Conservation (phyloP, 768 basidiomycete genomes). For the Psilocybe azurescens region DNA sequence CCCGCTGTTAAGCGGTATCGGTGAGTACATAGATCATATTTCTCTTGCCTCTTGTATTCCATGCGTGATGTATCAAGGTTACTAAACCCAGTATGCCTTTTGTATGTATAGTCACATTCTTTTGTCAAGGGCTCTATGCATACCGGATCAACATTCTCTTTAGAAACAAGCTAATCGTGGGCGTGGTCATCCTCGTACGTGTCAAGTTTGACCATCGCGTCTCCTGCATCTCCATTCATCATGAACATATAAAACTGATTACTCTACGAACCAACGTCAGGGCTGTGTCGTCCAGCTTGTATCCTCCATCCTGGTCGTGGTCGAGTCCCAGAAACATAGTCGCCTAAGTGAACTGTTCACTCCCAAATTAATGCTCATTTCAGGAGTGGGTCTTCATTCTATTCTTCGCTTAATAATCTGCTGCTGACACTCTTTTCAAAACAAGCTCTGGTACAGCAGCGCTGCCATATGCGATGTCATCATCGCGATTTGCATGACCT, state of each 20-base stretch:
- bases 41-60: too few species aligned
- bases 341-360: background rate
- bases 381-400: background rate
- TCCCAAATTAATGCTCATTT: background rate
- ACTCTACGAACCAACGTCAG: background rate
- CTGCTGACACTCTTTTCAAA: background rate
- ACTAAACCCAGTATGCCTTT: too few species aligned
- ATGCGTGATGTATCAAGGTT: too few species aligned
- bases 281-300: background rate
- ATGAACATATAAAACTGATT: background rate
- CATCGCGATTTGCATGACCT: conserved; percentile 7
- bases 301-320: background rate
- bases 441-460: conserved; percentile 7
- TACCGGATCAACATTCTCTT: background rate
- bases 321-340: background rate
- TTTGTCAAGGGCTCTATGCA: conserved; percentile 9
- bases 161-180: background rate
- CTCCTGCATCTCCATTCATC: too few species aligned
- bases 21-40: background rate
- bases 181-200: background rate
- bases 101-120: conserved; percentile 2
- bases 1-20: conserved; percentile 11
- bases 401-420: too few species aligned
- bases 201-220: background rate
- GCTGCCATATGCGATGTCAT: conserved; percentile 7